These are phyloP conservation scores for Kwoniella sp. DNA, from an alignment of 768 basidiomycete genomes.

Conservation along the genomic window DNA sequence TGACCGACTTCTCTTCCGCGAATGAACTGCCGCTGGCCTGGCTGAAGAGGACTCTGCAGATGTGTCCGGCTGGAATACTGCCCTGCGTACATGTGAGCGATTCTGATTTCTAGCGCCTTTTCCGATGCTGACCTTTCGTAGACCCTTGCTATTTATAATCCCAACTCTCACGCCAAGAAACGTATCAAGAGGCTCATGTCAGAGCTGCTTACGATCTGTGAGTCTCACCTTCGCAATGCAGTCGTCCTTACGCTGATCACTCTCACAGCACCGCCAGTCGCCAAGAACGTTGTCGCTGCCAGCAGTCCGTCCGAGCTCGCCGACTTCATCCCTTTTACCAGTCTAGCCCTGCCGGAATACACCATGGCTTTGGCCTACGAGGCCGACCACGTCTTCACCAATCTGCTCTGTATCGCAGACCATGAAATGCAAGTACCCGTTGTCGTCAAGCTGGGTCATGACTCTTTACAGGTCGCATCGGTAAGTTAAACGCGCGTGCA, in stretches of 20 bases:
- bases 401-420: constrained; percentile 45
- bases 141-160: constrained; percentile 47
- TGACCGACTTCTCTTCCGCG: constrained; percentile 40
- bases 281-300: constrained; percentile 36
- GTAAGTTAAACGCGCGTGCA: constrained; percentile 24
- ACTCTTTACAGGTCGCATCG: constrained; percentile 48
- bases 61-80: constrained; percentile 40
- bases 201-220: constrained; percentile 31
- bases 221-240: background rate
- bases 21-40: constrained; percentile 43
- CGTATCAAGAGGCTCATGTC: constrained; percentile 31
- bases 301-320: constrained; percentile 44
- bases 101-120: background rate
- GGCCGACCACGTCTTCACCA: constrained; percentile 46
- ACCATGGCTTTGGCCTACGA: constrained; percentile 47
- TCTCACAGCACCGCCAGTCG: constrained; percentile 20
- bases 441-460: constrained; percentile 59
- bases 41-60: constrained; percentile 34
- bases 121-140: constrained; percentile 13
- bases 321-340: constrained; percentile 44
- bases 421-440: constrained; percentile 74
- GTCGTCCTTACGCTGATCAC: background rate
- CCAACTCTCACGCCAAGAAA: constrained; percentile 39
- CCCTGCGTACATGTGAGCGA: constrained; percentile 35
- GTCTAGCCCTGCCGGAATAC: constrained; percentile 38